These are phyloP conservation scores for Fusarium vanettenii DNA, from an alignment of 2,329 filamentous ascomycete species.

Conservation along the genomic window DNA sequence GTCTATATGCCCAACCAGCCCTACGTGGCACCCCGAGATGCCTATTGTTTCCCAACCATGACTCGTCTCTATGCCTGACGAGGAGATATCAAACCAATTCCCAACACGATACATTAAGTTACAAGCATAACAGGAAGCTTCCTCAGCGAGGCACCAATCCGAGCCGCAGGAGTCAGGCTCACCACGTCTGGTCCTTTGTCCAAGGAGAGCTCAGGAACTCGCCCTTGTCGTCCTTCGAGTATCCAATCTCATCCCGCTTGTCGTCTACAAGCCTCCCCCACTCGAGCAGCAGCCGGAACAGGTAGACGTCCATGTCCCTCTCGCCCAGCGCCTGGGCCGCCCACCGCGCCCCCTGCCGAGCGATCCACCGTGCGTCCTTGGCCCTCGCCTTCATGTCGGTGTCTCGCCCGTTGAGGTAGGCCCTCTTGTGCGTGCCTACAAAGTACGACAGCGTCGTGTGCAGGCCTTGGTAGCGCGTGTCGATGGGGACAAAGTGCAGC, in stretches of 20 bases:
- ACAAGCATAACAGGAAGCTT: not conserved
- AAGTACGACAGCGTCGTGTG: slow-evolving; percentile 83
- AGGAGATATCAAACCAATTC: not conserved
- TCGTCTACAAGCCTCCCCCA: slow-evolving; percentile 80
- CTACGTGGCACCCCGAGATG: slow-evolving; percentile 1
- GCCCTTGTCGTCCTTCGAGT: slow-evolving; percentile 44
- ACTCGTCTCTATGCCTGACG: not conserved
- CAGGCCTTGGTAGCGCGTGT: slow-evolving; percentile 77
- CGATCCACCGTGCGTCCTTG: slow-evolving; percentile 72
- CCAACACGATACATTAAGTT: not conserved
- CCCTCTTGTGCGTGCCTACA: slow-evolving; percentile 62
- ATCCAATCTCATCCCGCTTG: slow-evolving; percentile 59
- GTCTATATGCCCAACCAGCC: not conserved
- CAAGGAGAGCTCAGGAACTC: slow-evolving; percentile 45
- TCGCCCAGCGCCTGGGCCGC: slow-evolving; percentile 70
- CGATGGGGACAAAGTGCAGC: slow-evolving; percentile 84
- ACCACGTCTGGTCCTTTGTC: slow-evolving; percentile 43
- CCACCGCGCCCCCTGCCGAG: slow-evolving; percentile 74
- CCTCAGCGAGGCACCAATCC: not conserved
- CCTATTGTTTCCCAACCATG: not conserved
- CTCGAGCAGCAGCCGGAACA: slow-evolving; percentile 82
- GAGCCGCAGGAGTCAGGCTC: slow-evolving; percentile 4
- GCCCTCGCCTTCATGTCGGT: slow-evolving; percentile 60
- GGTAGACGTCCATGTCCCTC: slow-evolving; percentile 84
- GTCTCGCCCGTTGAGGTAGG: slow-evolving; percentile 56